Evolutionary conservation across 352 stramenopile genomes (phyloP).

Genomic region (Pythium guiyangense): DNA sequence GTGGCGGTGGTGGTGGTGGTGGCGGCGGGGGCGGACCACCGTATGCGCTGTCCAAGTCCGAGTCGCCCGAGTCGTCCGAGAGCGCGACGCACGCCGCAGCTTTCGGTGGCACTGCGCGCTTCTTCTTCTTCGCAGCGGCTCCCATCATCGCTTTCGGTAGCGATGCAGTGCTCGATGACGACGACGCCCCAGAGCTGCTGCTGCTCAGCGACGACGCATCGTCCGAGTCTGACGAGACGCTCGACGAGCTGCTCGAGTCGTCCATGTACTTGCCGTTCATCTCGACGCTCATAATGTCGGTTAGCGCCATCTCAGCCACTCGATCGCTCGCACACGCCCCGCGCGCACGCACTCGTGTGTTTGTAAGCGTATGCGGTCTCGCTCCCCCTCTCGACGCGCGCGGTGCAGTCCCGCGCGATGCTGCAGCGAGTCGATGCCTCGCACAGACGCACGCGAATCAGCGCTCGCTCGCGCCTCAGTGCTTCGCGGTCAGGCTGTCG

Average conservation of each 20-base stretch:
- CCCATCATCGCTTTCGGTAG: background rate
- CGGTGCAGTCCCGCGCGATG: too few relatives aligned
- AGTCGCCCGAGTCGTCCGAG: constrained; percentile 24
- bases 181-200: constrained; percentile 34
- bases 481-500: too few relatives aligned
- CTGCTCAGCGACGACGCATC: constrained; percentile 41
- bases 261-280: constrained; percentile 69
- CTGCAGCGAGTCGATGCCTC: too few relatives aligned
- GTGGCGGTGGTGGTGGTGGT: constrained; percentile 15
- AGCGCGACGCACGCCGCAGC: constrained; percentile 7
- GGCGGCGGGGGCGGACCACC: constrained; percentile 20
- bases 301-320: constrained; percentile 45
- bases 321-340: background rate
- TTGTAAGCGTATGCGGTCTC: too few relatives aligned
- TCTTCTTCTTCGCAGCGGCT: constrained; percentile 5
- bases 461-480: too few relatives aligned
- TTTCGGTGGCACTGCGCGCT: constrained; percentile 2
- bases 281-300: constrained; percentile 70
- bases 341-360: too few relatives aligned
- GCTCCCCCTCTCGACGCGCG: too few relatives aligned
- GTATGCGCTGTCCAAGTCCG: constrained; percentile 21
- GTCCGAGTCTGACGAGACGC: constrained; percentile 63
- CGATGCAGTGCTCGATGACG: constrained; percentile 24
- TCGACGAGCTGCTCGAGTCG: constrained; percentile 75
- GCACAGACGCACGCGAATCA: too few relatives aligned